Evolutionary conservation across 192 early-diverging fungal species (phyloP).

Genomic region (Cetraspora pellucida): DNA sequence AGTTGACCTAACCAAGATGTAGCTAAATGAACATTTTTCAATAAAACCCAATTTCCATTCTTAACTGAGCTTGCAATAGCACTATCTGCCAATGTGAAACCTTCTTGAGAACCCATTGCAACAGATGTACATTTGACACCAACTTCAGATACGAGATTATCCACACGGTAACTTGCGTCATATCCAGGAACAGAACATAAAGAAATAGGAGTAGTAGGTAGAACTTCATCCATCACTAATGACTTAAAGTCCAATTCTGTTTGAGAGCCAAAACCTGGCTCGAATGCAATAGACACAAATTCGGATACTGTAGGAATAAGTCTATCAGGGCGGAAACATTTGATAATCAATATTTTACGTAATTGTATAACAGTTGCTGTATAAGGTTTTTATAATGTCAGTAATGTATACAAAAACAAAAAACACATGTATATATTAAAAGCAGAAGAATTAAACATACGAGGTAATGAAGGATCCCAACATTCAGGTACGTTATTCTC

Average conservation of each 20-base stretch:
- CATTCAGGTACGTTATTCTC: slow-evolving; percentile 56
- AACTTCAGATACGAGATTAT: slow-evolving; percentile 77
- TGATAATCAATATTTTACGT: slow-evolving; percentile 78
- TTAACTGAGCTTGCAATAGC: slow-evolving; percentile 84
- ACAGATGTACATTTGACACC: slow-evolving; percentile 71
- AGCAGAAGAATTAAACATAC: slow-evolving; percentile 33
- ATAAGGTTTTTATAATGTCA: background rate
- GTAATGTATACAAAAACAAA: background rate
- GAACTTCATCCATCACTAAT: slow-evolving; percentile 73
- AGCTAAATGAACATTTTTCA: slow-evolving; percentile 99
- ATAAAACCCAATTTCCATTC: slow-evolving; percentile 91
- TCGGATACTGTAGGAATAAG: slow-evolving; percentile 71
- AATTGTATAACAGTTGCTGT: slow-evolving; percentile 62
- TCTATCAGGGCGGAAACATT: slow-evolving; percentile 87
- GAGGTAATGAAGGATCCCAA: slow-evolving; percentile 48
- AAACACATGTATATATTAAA: background rate
- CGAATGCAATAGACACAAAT: slow-evolving; percentile 76
- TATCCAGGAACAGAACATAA: slow-evolving; percentile 92
- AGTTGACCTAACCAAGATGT: slow-evolving; percentile 90
- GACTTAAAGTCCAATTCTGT: slow-evolving; percentile 71
- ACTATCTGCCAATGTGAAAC: slow-evolving; percentile 82
- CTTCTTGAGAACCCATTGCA: slow-evolving; percentile 98
- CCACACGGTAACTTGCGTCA: slow-evolving; percentile 94
- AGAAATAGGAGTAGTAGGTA: slow-evolving; percentile 78
- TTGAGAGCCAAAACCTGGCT: slow-evolving; percentile 50